Conservation (phyloP, 495 filamentous ascomycete species). For the Podospora conica region DNA sequence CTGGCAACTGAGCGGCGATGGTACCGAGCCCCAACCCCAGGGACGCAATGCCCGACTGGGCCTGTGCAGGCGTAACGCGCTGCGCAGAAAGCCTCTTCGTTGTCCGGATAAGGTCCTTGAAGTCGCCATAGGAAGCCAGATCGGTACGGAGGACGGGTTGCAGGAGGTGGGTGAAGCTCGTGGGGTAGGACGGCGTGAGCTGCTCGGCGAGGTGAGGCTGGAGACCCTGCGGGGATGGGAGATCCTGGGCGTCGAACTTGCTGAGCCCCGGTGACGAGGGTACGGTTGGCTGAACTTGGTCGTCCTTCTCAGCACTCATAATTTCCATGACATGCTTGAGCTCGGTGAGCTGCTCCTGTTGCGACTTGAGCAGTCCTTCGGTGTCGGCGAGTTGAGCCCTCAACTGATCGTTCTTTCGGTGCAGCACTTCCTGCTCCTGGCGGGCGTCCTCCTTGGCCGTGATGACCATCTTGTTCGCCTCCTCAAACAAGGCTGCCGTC, state of each 20-base stretch:
- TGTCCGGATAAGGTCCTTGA: slow-evolving; percentile 65
- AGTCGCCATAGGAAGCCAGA: slow-evolving; percentile 74
- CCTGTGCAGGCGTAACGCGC: slow-evolving; percentile 9
- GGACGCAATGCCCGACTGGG: slow-evolving; percentile 23
- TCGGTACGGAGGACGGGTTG: slow-evolving; percentile 80
- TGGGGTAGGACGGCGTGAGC: slow-evolving; percentile 70
- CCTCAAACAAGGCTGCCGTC: slow-evolving; percentile 86
- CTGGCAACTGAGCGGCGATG: slow-evolving; percentile 27
- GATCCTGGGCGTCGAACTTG: slow-evolving; percentile 39
- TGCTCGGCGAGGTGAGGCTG: slow-evolving; percentile 49
- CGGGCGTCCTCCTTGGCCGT: slow-evolving; percentile 40
- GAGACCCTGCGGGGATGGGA: slow-evolving; percentile 36
- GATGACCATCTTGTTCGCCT: slow-evolving; percentile 96
- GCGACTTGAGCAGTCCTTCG: slow-evolving; percentile 76
- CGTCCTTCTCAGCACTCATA: slow-evolving; percentile 70
- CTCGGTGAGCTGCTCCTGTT: slow-evolving; percentile 88
- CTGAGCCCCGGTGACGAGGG: slow-evolving; percentile 54
- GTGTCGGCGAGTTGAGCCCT: slow-evolving; percentile 43
- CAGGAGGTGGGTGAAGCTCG: slow-evolving; percentile 75
- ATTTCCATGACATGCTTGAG: slow-evolving; percentile 88
- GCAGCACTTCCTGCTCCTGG: slow-evolving; percentile 29
- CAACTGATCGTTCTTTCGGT: slow-evolving; percentile 46
- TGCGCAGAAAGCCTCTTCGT: slow-evolving; percentile 51
- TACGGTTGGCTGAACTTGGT: slow-evolving; percentile 57
- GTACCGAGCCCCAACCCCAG: slow-evolving; percentile 48